Percentiles rank a stretch among this genome's conserved stretches.
phyloP scores from a whole-genome alignment of 371 early-diverging fungal genomes.

The Apophysomyces elegans region DNA sequence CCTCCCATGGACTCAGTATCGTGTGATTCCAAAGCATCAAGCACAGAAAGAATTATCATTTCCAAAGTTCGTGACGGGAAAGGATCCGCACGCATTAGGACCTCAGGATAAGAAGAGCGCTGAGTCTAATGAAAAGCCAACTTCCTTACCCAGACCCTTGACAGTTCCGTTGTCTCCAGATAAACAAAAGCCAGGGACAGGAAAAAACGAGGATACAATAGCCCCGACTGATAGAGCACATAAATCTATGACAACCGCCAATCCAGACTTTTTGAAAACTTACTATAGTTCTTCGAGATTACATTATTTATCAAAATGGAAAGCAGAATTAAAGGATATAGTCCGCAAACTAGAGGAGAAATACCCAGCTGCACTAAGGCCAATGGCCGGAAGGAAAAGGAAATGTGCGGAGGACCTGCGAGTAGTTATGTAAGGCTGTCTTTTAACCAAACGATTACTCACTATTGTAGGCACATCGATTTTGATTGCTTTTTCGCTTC shows the following conservation, averaged over 20 bases:
- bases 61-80: neutral
- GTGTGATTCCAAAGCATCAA: conserved; percentile 19
- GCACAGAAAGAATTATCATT: conserved; percentile 36
- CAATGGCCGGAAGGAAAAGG: conserved; percentile 12
- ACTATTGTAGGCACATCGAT: conserved; percentile 79
- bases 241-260: conserved; percentile 30
- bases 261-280: conserved; percentile 73
- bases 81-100: neutral
- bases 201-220: conserved; percentile 20
- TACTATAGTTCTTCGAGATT: conserved; percentile 84
- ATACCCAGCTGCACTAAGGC: conserved; percentile 13
- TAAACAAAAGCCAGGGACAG: neutral
- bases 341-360: conserved; percentile 46
- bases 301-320: conserved; percentile 85
- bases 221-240: conserved; percentile 35
- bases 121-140: neutral
- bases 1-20: conserved; percentile 72
- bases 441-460: neutral
- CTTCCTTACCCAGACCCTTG: neutral
- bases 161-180: neutral
- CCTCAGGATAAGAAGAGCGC: neutral
- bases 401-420: conserved; percentile 16
- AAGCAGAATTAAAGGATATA: conserved; percentile 71
- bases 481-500: conserved; percentile 95
- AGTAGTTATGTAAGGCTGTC: conserved; percentile 34